Evolutionary conservation across 345 rosid species (phyloP).

Genomic region (Gossypium stocksii): DNA sequence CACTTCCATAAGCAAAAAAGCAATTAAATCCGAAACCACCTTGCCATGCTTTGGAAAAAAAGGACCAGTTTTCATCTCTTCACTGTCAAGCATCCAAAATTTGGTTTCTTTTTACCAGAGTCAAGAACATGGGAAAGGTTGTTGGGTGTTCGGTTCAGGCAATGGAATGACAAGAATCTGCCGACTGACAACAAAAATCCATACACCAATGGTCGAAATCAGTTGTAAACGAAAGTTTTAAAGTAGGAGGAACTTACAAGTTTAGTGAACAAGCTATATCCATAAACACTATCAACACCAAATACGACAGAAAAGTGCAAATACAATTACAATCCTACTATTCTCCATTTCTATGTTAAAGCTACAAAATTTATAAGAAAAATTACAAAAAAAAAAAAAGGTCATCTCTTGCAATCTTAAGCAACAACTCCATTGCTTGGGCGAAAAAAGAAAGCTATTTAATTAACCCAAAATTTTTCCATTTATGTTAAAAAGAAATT

Average conservation of each 20-base stretch:
- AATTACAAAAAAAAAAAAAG: background rate
- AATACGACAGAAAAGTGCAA: background rate
- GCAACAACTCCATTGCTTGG: conserved; percentile 4
- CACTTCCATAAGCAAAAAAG: too few species aligned
- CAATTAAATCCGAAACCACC: too few species aligned
- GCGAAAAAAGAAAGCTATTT: background rate
- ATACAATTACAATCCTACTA: background rate
- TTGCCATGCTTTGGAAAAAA: too few species aligned
- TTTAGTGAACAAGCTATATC: background rate
- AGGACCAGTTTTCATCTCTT: too few species aligned
- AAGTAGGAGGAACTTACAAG: too few species aligned
- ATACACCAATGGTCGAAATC: background rate
- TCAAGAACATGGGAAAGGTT: background rate
- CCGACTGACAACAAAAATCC: background rate
- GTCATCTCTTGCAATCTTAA: background rate
- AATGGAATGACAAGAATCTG: too few species aligned
- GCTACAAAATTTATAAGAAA: background rate
- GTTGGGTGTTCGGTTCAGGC: too few species aligned
- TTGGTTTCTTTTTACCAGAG: background rate
- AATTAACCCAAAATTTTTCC: background rate
- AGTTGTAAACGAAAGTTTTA: background rate
- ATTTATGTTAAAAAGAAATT: background rate
- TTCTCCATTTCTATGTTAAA: background rate
- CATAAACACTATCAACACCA: background rate
- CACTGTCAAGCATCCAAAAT: too few species aligned